Evolutionary conservation across 768 basidiomycete genomes (phyloP).

Genomic region (Dacryopinax primogenitus): DNA sequence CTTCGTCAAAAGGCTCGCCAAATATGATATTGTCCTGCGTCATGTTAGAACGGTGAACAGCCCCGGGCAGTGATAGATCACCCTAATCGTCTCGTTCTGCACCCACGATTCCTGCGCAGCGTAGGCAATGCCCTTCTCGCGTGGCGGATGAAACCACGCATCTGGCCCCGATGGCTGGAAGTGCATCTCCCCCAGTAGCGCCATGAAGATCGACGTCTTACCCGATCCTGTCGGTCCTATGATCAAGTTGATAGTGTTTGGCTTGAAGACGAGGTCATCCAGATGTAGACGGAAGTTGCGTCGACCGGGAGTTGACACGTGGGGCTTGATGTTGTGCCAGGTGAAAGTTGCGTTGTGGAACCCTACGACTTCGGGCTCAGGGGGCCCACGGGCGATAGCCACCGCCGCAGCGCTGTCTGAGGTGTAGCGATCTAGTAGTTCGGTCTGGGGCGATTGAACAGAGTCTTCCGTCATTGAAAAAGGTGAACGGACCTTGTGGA

Average conservation of each 20-base stretch:
- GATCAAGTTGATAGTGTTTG: not conserved
- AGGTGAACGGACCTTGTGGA: slow-evolving; percentile 16
- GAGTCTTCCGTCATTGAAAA: no score
- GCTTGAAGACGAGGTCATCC: slow-evolving; percentile 26
- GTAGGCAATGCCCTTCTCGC: slow-evolving; percentile 57
- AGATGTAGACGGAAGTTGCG: slow-evolving; percentile 25
- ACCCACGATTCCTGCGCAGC: slow-evolving; percentile 81
- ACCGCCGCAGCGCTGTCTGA: slow-evolving; percentile 13
- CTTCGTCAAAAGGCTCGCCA: slow-evolving; percentile 32
- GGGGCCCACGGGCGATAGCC: slow-evolving; percentile 11
- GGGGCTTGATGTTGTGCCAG: slow-evolving; percentile 39
- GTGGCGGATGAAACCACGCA: slow-evolving; percentile 58
- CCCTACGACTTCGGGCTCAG: slow-evolving; percentile 14
- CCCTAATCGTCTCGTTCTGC: slow-evolving; percentile 61
- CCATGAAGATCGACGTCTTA: slow-evolving; percentile 20
- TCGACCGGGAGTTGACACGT: not conserved
- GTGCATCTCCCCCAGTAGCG: slow-evolving; percentile 31
- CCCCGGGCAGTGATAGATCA: slow-evolving; percentile 16
- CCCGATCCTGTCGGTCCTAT: not conserved
- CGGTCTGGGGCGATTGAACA: no score
- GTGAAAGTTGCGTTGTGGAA: slow-evolving; percentile 33
- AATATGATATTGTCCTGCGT: slow-evolving; percentile 45
- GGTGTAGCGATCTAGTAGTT: slow-evolving; percentile 25
- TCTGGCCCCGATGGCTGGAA: slow-evolving; percentile 28
- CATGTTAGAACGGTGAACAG: slow-evolving; percentile 13